Evolutionary conservation across 2,329 filamentous ascomycete species (phyloP).

Genomic region (Metarhizium humberi): DNA sequence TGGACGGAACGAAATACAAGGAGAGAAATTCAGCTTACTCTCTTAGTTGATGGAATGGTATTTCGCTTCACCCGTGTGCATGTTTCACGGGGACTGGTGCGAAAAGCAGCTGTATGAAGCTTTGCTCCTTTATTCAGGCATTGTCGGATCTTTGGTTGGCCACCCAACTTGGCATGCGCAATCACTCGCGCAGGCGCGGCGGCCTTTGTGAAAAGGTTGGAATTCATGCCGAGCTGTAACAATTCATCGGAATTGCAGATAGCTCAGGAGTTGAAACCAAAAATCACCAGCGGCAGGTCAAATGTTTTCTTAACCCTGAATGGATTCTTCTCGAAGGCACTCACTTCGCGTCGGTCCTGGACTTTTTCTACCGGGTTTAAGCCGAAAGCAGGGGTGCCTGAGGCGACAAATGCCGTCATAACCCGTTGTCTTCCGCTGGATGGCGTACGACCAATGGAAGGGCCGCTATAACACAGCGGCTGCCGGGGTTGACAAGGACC

Average conservation of each 20-base stretch:
- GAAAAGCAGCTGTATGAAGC: constrained; percentile 23
- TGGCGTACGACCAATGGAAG: background rate
- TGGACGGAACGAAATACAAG: background rate
- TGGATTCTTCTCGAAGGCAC: constrained; percentile 9
- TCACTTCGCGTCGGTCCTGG: background rate
- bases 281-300: background rate
- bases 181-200: constrained; percentile 36
- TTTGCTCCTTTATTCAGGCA: constrained; percentile 28
- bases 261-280: constrained; percentile 1
- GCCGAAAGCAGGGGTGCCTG: constrained; percentile 15
- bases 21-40: constrained; percentile 9
- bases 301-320: background rate
- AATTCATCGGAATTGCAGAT: constrained; percentile 17
- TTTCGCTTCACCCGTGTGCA: constrained; percentile 10
- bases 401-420: constrained; percentile 21
- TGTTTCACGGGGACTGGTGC: constrained; percentile 11
- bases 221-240: constrained; percentile 32
- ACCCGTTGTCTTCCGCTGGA: constrained; percentile 7
- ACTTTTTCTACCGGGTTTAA: constrained; percentile 17
- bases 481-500: too few species aligned
- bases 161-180: constrained; percentile 31
- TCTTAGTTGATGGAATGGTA: constrained; percentile 17
- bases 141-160: constrained; percentile 29
- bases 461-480: background rate
- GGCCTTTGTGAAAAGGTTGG: constrained; percentile 36